Evolutionary conservation across 805 yeast species (phyloP), one percentile per base, ranked within the genome.

Genomic region (Saturnispora kantuleensis): DNA sequence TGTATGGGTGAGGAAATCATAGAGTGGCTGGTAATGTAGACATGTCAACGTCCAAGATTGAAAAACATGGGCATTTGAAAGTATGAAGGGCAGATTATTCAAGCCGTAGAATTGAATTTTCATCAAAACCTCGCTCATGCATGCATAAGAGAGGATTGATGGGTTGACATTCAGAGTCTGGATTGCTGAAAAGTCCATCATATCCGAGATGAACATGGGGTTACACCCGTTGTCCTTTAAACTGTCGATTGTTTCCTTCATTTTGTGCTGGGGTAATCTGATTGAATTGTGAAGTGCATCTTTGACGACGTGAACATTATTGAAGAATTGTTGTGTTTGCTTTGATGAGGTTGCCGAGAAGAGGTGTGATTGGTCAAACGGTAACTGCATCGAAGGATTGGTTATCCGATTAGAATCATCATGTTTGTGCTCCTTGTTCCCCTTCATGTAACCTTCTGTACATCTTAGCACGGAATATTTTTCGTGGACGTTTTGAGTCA

Each of bases 1-100:
- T n/a, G 47, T 16, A 33, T 50, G 53, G 21, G 10, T 28, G 13
- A 46, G 13, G 17, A 45, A 47, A 16, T 41, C 48, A 39, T 46
- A 50, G 11, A 48, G 28, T 13, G 46, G 41, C 12, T 26, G 10
- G 11, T 39, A 31, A 29, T 48, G 38, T 4, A 30, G 16, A 4
- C 21, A 10, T 36, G 32, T 38, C 11, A 44, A n/a, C 10, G 45
- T 30, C 12, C 44, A 26, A 10, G 32, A 11, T 18, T 45, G 38
- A 12, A n/a, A 34, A 28, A 36, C 13, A 10, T 16, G 26, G 26
- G 47, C 45, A 16, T 10, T 26, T 26, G 46, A 21, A 12, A 50
- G 10, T 26, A 34, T 33, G n/a, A 41, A 48, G 6, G 51, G 48
- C 12, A 50, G 31, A 21, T 42, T 38, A 18, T 43, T 48, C 16